Evolutionary conservation across 2,329 filamentous ascomycete species (phyloP), one percentile per base, ranked within the genome.

Genomic region (Cladorrhinum sp.): DNA sequence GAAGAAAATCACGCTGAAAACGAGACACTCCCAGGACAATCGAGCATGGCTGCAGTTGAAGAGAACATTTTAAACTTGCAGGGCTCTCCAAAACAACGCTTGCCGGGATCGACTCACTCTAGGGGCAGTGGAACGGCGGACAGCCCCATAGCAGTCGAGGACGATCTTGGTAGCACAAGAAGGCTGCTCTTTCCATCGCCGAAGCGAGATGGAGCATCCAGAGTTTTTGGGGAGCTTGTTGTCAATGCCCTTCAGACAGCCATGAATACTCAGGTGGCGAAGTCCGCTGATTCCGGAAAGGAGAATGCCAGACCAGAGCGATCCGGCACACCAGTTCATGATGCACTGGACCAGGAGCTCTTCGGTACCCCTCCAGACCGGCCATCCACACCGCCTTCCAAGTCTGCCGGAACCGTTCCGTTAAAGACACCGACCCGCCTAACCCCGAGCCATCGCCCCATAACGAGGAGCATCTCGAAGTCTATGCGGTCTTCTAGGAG

Each of bases 101-200:
- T 71, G 29, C 70, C 69, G 49, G 75, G 77, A 13, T 84, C 82
- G 38, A 78, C 78, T n/a, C 80, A 82, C 64, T 84, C 83, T n/a
- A 74, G 78, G 65, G 81, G 78, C 27, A 81, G 77, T 62, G 85
- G 84, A 50, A 84, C 82, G 27, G 80, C 78, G 16, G 75, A 82
- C 53, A 86, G 81, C 66, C 85, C 85, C 16, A 84, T 87, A 32
- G 76, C 79, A 25, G 65, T 83, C 5, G 79, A 82, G 45, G 67
- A 78, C 55, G 79, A 81, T 32, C 75, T 83, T 54, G 84, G 83
- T 32, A 75, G 72, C 55, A 92, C 89, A 0, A 82, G 89, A 62
- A 81, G 91, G 60, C 74, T 93, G 2, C 79, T 95, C 1, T 95
- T 95, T 69, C 89, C 91, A 1, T 92, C 89, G 0, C 90, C 90